Evolutionary conservation across 176 grass and related monocot species (phyloP), one percentile per base, ranked within the genome.

Genomic region (Oryza coarctata): DNA sequence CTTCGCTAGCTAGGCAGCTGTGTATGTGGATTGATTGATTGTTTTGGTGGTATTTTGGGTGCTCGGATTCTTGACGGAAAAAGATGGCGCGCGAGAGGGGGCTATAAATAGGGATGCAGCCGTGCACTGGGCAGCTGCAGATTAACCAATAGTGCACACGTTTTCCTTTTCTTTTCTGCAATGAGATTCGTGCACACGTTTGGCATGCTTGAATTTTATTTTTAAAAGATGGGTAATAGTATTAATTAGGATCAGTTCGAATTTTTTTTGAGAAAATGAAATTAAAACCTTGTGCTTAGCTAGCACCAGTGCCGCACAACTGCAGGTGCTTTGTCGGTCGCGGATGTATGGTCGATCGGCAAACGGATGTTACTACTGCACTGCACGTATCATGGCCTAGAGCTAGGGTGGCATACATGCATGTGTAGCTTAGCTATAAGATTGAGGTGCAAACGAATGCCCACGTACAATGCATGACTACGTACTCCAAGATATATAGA

Each of bases 71-170:
- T 55, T 18, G 50, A 45, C 68, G 82, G 82, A 43, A 79, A 65
- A 36, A 27, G 66, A 44, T 73, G 66, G 67, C 3, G 20, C 4
- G 75, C 13, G 28, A 9, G 67, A 9, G 50, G 50, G 50, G 27
- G 65, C 23, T 65, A 86, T 86, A 86, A 78, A 83, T 82, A 82
- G 49, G 13, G 35, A 25, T 18, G 49, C 12, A 8, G 41, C 14
- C 23, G 23, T 47, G 14, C 70, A 45, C 3, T 3, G 12, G 1
- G 1, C 5, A 52, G 47, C 14, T 52, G 47, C 44, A 49, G 44
- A 49, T 47, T 47, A 10, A 10, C 7, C 36, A 33, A 38, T 38
- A 44, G 14, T 49, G 45, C 18, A 22, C 50, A n/a, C 20, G 50
- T n/a, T 10, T 12, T 13, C 0, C 6, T 47, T 6, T 49, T 49